These are phyloP conservation scores for Candida namnaoensis DNA, from an alignment of 805 yeast species.

Conservation along the genomic window DNA sequence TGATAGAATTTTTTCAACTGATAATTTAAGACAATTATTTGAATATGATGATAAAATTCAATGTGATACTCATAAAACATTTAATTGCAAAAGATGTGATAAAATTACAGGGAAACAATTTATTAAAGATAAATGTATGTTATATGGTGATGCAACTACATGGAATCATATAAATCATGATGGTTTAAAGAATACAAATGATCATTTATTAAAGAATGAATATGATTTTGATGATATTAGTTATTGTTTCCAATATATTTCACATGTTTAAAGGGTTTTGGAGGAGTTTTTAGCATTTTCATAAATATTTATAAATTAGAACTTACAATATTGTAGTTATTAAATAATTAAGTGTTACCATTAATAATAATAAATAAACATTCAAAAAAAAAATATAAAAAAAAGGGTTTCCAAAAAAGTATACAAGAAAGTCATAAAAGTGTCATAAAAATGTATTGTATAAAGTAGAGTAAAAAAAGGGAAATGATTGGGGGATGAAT, in stretches of 20 bases:
- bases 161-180: slow-evolving; percentile 86
- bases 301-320: too few species aligned
- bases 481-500: too few species aligned
- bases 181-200: slow-evolving; percentile 60
- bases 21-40: slow-evolving; percentile 68
- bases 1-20: slow-evolving; percentile 83
- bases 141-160: slow-evolving; percentile 95
- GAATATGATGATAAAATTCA: slow-evolving; percentile 54
- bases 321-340: too few species aligned
- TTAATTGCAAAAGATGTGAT: slow-evolving; percentile 75
- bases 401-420: too few species aligned
- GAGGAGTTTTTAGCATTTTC: too few species aligned
- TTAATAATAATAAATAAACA: too few species aligned
- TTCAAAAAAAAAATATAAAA: too few species aligned
- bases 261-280: slow-evolving; percentile 37
- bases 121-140: slow-evolving; percentile 70
- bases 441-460: too few species aligned
- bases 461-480: too few species aligned
- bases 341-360: too few species aligned
- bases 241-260: slow-evolving; percentile 88
- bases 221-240: slow-evolving; percentile 58
- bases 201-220: slow-evolving; percentile 71
- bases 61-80: slow-evolving; percentile 92
- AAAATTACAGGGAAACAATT: slow-evolving; percentile 43
- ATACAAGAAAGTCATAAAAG: too few species aligned